Evolutionary conservation across 1,139 yeast species (phyloP), one percentile per base, ranked within the genome.

Genomic region (Pichia sp.): DNA sequence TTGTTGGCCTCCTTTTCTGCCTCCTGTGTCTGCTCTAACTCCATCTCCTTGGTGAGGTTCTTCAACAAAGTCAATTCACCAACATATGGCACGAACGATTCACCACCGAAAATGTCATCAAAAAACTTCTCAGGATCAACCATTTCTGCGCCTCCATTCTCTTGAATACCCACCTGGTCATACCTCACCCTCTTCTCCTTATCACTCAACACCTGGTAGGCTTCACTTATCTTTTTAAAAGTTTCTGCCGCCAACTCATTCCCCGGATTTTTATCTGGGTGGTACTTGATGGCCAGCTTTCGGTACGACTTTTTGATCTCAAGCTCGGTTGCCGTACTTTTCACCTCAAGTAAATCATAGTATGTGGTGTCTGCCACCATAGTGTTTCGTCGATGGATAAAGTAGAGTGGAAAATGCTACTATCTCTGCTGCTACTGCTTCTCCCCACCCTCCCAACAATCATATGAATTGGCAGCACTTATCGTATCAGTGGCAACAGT

Each of bases 301-400:
- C 99, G 79, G 72, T 95, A 93, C 0, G 98, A 96, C 69, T 90
- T 90, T 72, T 93, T 95, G 70, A 93, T 92, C 56, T 92, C 97
- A 42, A 85, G 76, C 7, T 87, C 80, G 0, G 95, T 81, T 32
- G 99, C 98, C 26, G 79, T 79, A 13, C 87, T 78, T 50, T 72
- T 60, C 42, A 95, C 78, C 47, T 81, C 87, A 58, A 93, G 76
- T 31, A 84, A 70, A 62, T 93, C 98, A 70, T 93, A 93, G 72
- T 93, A 93, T 5, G 85, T 78, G 0, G 96, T 88, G 67, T 93
- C 99, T 47, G 85, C 95, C 16, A 89, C 98, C 97, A 90, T 90
- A 26, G 29, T 30, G 29, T 8, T n/a, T n/a, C 8, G 15, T 38
- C 15, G 5, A 15, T 38, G 8, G n/a, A 16, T 7, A 13, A 16